Evolutionary conservation across 345 rosid genomes (phyloP).

Genomic region (Physaria fendleri): DNA sequence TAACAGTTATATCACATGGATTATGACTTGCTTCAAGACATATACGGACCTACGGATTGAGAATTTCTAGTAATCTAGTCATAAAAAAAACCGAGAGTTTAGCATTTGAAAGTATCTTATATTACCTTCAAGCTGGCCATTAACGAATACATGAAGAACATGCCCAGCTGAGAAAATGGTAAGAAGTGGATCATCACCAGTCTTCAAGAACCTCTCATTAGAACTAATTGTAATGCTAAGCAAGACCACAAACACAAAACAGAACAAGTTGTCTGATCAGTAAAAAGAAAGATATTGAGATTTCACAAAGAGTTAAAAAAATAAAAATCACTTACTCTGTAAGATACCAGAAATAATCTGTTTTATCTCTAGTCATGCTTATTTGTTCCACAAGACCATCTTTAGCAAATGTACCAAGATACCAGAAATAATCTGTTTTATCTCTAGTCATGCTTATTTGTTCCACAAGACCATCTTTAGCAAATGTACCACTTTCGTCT

Average conservation of each 20-base stretch:
- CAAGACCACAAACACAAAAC: slow-evolving; percentile 12
- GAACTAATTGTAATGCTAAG: slow-evolving; percentile 27
- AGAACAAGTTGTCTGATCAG: slow-evolving; percentile 68
- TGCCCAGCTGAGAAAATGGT: slow-evolving; percentile 65
- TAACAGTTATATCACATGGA: too few species aligned
- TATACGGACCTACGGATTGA: too few species aligned
- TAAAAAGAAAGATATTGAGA: slow-evolving; percentile 62
- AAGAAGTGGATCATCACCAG: slow-evolving; percentile 45
- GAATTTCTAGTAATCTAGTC: too few species aligned
- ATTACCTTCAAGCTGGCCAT: slow-evolving; percentile 65
- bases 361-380: slow-evolving; percentile 57
- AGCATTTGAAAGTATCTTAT: not conserved
- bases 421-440: slow-evolving; percentile 88
- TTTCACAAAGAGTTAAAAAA: slow-evolving; percentile 28
- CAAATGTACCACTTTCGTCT: slow-evolving; percentile 39
- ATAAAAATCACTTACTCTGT: slow-evolving; percentile 60
- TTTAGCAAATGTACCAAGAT: slow-evolving; percentile 42
- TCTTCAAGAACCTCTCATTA: slow-evolving; percentile 41
- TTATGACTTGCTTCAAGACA: too few species aligned
- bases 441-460: slow-evolving; percentile 74
- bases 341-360: slow-evolving; percentile 95
- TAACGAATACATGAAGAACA: slow-evolving; percentile 69
- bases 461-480: slow-evolving; percentile 59
- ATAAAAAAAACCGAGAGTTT: too few species aligned
- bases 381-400: slow-evolving; percentile 77